Percentiles rank a stretch among this genome's conserved stretches.
These are phyloP conservation scores for Nitzschia putrida DNA, from an alignment of 108 stramenopile species.

Conservation along the genomic window DNA sequence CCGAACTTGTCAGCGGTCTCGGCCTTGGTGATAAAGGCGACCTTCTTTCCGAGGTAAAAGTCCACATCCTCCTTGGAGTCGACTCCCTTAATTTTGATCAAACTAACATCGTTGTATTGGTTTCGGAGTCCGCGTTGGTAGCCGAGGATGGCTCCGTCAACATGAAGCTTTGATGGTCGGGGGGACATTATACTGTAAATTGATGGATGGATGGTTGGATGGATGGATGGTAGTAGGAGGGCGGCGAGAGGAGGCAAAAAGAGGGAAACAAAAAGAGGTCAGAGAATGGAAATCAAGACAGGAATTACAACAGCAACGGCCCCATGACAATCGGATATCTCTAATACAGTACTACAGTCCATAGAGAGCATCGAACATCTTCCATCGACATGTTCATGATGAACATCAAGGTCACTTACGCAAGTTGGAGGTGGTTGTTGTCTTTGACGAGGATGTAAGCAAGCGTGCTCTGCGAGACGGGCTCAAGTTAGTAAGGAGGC, in stretches of 20 bases:
- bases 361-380: no score
- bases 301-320: neutral
- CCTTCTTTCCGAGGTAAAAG: constrained; percentile 98
- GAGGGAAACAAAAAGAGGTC: neutral
- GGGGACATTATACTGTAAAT: constrained; percentile 30
- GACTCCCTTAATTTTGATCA: constrained; percentile 97
- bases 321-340: no score
- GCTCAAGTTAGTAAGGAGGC: no score
- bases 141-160: constrained; percentile 96
- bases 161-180: constrained; percentile 88
- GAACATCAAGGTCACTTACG: neutral
- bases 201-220: neutral
- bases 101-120: constrained; percentile 95
- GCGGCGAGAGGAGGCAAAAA: neutral
- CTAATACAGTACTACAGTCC: no score
- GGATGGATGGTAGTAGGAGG: neutral
- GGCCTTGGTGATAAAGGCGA: constrained; percentile 98
- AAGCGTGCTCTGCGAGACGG: no score
- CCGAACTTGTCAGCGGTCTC: constrained; percentile 69
- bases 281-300: neutral
- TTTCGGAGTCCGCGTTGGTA: constrained; percentile 97
- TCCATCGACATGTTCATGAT: neutral
- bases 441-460: no score
- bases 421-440: no score
- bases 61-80: constrained; percentile 89